phyloP scores from a whole-genome alignment of 1,139 yeast genomes.

The Zygosaccharomyces sapae region DNA sequence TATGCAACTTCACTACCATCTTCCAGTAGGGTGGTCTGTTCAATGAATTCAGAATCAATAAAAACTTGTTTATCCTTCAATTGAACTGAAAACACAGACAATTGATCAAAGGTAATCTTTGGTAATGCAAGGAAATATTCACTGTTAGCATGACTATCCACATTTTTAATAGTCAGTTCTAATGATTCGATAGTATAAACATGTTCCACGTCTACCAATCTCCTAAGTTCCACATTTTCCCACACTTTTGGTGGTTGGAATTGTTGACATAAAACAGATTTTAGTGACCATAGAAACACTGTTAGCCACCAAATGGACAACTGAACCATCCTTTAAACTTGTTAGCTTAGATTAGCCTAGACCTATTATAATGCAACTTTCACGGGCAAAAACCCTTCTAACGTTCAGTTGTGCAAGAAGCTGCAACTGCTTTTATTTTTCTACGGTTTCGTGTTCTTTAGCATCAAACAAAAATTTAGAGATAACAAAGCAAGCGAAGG shows the following conservation, averaged over 20 bases:
- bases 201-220: conserved; percentile 60
- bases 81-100: conserved; percentile 49
- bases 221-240: conserved; percentile 36
- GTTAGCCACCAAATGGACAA: conserved; percentile 13
- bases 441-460: conserved; percentile 1
- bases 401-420: neutral
- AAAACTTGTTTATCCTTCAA: conserved; percentile 36
- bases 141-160: conserved; percentile 49
- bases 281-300: conserved; percentile 11
- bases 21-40: conserved; percentile 32
- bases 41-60: conserved; percentile 35
- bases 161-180: conserved; percentile 55
- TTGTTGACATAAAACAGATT: conserved; percentile 10
- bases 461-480: neutral
- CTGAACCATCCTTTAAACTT: conserved; percentile 9
- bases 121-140: conserved; percentile 55
- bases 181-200: conserved; percentile 65
- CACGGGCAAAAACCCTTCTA: neutral
- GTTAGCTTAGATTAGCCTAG: neutral
- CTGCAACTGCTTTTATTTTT: neutral
- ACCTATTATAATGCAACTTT: neutral
- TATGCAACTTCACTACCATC: conserved; percentile 37
- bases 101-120: conserved; percentile 41
- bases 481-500: conserved; percentile 1
- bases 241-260: conserved; percentile 34